Base-by-base conservation (phyloP, 73 alveolate species). In the Halteria grandinella region DNA sequence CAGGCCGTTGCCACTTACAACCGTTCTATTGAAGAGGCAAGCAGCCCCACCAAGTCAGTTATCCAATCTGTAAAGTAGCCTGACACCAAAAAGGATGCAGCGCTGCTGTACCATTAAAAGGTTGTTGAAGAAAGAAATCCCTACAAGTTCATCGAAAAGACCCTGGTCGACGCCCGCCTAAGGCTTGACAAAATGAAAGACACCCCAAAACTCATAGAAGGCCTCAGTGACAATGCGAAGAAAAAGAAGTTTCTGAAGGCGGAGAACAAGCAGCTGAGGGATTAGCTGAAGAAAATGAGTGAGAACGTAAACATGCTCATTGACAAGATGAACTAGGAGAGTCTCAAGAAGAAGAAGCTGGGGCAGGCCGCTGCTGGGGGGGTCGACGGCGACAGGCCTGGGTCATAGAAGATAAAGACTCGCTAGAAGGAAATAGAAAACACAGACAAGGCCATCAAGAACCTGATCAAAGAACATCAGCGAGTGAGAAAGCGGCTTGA, bases 271-370 rank as follows among this genome's bases (percentile, higher is more conserved):
- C 71, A 55, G 57, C 23, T 75, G 7, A 5, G 87, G 32, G 87
- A 75, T 43, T 23, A 75, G 31, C 70, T 75, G 25, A 75, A 75
- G 73, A 40, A 75, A 21, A 75, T 75, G 87, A 54, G 60, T 29
- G 78, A 44, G 39, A 75, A 75, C 43, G 76, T 75, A 11, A 75
- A 75, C 74, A 37, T 43, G 20, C 70, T 75, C 18, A 57, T 75
- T 12, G 87, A 75, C 8, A 52, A 75, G 37, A 75, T 75, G 87
- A 57, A 75, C 41, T 33, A 40, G 17, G 87, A 75, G 48, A 31
- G 78, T 2, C 15, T 57, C 21, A 55, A 52, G 47, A 75, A 75
- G 63, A 75, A 44, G 70, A 17, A 66, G 25, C 37, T 47, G 11
- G 14, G 34, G 32, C 39, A 17, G 41, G 12, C 64, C 39, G 7